Conservation (phyloP, 805 yeast genomes). For the Yarrowia osloensis region DNA sequence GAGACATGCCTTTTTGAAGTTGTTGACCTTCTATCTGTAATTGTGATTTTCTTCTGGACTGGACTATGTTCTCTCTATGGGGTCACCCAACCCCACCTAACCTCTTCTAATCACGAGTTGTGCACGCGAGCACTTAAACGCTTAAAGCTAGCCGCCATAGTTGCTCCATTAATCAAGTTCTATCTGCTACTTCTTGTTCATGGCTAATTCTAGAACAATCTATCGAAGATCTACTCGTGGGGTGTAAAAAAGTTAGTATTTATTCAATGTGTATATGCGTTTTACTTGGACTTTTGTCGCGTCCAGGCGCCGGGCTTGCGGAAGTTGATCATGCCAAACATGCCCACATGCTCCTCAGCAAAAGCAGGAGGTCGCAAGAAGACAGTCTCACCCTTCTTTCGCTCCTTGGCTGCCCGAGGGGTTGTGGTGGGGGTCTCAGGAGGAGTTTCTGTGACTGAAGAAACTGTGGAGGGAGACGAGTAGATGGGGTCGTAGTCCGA, state of each 20-base stretch:
- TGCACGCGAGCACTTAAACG: no score
- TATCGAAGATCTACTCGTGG: not conserved
- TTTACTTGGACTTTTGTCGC: constrained; percentile 32
- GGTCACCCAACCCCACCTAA: no score
- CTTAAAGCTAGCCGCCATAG: no score
- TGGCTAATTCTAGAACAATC: no score
- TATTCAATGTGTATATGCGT: not conserved
- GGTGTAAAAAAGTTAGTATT: not conserved
- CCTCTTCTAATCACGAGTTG: no score
- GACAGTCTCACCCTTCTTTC: constrained; percentile 36
- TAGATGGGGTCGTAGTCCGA: constrained; percentile 2
- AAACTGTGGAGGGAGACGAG: constrained; percentile 9
- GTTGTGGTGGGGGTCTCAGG: not conserved
- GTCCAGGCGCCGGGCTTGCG: constrained; percentile 38
- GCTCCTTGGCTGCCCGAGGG: constrained; percentile 15
- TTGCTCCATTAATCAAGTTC: no score
- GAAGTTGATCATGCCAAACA: constrained; percentile 36
- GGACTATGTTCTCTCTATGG: no score
- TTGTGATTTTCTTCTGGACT: no score
- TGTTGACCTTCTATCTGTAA: not conserved
- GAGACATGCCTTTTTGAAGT: not conserved
- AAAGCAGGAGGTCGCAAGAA: constrained; percentile 35
- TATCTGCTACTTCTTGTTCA: no score
- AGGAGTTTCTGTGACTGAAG: not conserved
- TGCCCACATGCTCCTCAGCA: constrained; percentile 35